These are phyloP conservation scores for Auriscalpium orientale DNA, from an alignment of 768 basidiomycete species.

Conservation along the genomic window DNA sequence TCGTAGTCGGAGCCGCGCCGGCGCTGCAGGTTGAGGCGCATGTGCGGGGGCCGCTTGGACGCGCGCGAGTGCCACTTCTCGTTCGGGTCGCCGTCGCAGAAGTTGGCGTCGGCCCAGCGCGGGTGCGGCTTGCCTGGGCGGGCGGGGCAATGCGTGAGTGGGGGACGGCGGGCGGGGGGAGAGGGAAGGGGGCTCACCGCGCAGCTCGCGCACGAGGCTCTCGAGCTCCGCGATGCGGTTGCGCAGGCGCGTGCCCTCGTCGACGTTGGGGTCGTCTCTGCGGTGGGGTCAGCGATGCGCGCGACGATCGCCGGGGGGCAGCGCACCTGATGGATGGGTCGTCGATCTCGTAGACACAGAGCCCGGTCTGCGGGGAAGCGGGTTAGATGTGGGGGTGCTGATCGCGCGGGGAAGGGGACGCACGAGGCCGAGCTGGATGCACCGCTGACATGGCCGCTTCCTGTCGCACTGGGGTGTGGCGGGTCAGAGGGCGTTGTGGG, in stretches of 20 bases:
- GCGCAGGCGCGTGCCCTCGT: conserved; percentile 78
- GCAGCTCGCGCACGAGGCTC: conserved; percentile 81
- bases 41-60: conserved; percentile 45
- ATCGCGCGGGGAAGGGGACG: conserved; percentile 1
- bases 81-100: conserved; percentile 71
- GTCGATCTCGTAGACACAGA: conserved; percentile 93
- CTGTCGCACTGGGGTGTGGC: conserved; percentile 64
- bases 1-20: conserved; percentile 18
- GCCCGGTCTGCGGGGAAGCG: conserved; percentile 56
- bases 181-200: conserved; percentile 39
- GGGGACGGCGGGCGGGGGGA: neutral
- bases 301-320: neutral
- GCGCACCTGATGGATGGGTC: conserved; percentile 72
- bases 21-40: conserved; percentile 19
- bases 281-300: conserved; percentile 1
- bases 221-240: conserved; percentile 91
- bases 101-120: conserved; percentile 75
- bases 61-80: conserved; percentile 86
- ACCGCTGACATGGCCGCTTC: conserved; percentile 84
- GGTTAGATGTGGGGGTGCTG: conserved; percentile 10
- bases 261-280: conserved; percentile 83
- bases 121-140: conserved; percentile 75
- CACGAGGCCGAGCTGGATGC: conserved; percentile 85
- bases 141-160: conserved; percentile 1
- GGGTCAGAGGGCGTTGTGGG: conserved; percentile 7